Conservation (phyloP, 169 alveolate genomes). For the Amoebophrya sp. region DNA sequence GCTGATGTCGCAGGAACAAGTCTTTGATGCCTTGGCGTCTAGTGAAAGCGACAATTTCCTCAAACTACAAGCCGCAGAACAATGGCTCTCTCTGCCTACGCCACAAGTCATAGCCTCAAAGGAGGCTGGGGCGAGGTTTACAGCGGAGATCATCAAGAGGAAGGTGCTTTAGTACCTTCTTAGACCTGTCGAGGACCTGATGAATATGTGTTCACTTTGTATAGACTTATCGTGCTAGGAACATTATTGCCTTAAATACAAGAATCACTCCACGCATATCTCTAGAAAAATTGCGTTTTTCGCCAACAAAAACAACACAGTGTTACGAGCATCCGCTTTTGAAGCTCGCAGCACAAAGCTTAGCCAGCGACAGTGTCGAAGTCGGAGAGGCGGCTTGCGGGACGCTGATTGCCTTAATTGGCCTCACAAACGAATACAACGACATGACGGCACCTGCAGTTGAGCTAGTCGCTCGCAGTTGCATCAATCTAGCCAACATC, state of each 20-base stretch:
- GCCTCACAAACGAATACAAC: background rate
- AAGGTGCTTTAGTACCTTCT: background rate
- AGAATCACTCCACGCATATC: no score
- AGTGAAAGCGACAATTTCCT: background rate
- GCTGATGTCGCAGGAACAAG: background rate
- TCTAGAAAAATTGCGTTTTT: no score
- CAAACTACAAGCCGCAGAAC: background rate
- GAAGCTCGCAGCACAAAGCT: background rate
- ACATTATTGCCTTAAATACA: no score
- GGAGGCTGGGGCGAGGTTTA: background rate
- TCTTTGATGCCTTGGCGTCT: background rate
- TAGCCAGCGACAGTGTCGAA: background rate
- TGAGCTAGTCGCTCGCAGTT: background rate
- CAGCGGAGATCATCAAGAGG: background rate
- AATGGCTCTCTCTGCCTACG: background rate
- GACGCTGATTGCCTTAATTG: background rate
- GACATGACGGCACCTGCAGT: background rate
- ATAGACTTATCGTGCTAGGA: no score
- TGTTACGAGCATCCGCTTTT: background rate
- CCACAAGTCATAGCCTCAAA: background rate
- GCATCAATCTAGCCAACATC: background rate
- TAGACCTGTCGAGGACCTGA: no score
- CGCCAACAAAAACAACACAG: background rate
- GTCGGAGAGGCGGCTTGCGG: background rate
- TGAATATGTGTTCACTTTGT: no score